Base-by-base conservation (phyloP, 768 basidiomycete species). In the Hygrophorus pudorinus region DNA sequence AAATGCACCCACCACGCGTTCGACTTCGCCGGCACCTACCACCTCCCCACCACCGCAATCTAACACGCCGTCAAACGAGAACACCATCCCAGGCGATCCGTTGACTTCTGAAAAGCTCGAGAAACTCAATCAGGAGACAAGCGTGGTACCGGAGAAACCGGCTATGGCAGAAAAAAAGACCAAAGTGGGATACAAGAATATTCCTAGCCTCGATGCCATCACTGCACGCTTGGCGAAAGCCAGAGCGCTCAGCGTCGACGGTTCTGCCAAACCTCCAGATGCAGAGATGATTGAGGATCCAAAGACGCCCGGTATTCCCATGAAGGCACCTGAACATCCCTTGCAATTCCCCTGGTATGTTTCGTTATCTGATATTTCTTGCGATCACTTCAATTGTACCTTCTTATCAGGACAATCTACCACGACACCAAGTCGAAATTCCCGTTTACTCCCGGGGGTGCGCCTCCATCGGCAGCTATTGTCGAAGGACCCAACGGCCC, bases 171-270 rank as follows among this genome's bases (percentile, higher is more conserved):
- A 63, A 32, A 57, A 68, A 50, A 64, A 61, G 47, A 56, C 57
- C 50, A 69, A 67, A 54, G 64, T 70, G 59, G 87, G 87, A 17
- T 90, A 87, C 64, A 90, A 88, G 78, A 89, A 88, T 56, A 84
- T 90, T 35, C 88, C 88, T 11, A 79, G 76, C 49, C 74, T 91
- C 43, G 86, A 89, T 56, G 85, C 83, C 21, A 90, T 91, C 65
- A 85, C 87, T 1, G 82, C 81, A 27, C 76, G 83, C 30, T 65
- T 89, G 46, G 83, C 79, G 42, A 83, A 83, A 64, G 69, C 81
- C 21, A 68, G 81, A 42, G 69, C 78, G 29, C 70, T 88, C 48
- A 76, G 74, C 51, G 63, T 77, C 52, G 75, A 77, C 56, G 75
- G 84, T 12, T 76, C 78, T 3, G 66, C 78, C 5, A 78, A 75